A percentile compares a stretch with the other conserved stretches of the same genome.
These are phyloP conservation scores for Macrocystidia cucumis DNA, from an alignment of 1,284 basidiomycete species.

Conservation along the genomic window DNA sequence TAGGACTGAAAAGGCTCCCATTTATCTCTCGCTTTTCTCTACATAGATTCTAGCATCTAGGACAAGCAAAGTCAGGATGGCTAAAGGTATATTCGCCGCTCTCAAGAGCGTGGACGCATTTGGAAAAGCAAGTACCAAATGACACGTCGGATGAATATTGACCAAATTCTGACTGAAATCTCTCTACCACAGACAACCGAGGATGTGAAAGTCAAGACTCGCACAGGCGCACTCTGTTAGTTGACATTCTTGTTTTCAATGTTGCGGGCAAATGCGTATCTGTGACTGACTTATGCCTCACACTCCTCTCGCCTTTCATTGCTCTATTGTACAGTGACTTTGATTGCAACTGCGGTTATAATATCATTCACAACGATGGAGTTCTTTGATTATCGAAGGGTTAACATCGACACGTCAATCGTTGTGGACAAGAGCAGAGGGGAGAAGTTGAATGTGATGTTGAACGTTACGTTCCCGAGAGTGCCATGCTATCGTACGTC, in stretches of 20 bases:
- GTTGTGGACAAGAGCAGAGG: slow-evolving; percentile 92
- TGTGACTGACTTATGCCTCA: slow-evolving; percentile 2
- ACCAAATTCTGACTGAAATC: slow-evolving; percentile 6
- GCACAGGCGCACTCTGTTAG: slow-evolving; percentile 86
- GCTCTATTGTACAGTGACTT: slow-evolving; percentile 59
- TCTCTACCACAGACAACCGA: slow-evolving; percentile 77
- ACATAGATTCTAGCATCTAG: too few relatives aligned
- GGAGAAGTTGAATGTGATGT: slow-evolving; percentile 85
- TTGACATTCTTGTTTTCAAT: slow-evolving; percentile 11
- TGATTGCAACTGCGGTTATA: slow-evolving; percentile 90
- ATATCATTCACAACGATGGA: slow-evolving; percentile 88
- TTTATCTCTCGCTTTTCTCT: slow-evolving; percentile 18
- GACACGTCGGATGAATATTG: slow-evolving; percentile 5
- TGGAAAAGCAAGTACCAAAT: slow-evolving; percentile 70
- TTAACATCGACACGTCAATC: slow-evolving; percentile 84
- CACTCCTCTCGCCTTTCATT: background rate
- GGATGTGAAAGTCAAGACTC: slow-evolving; percentile 96
- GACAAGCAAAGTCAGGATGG: slow-evolving; percentile 40
- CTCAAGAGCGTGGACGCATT: slow-evolving; percentile 93
- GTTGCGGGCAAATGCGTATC: background rate
- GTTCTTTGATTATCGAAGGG: slow-evolving; percentile 89
- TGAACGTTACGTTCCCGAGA: slow-evolving; percentile 94
- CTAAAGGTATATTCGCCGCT: slow-evolving; percentile 65
- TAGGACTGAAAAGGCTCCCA: too few relatives aligned
- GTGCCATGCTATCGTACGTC: slow-evolving; percentile 94